phyloP scores from a whole-genome alignment of 2,329 filamentous ascomycete species.

The Ophiocordyceps robertsii region DNA sequence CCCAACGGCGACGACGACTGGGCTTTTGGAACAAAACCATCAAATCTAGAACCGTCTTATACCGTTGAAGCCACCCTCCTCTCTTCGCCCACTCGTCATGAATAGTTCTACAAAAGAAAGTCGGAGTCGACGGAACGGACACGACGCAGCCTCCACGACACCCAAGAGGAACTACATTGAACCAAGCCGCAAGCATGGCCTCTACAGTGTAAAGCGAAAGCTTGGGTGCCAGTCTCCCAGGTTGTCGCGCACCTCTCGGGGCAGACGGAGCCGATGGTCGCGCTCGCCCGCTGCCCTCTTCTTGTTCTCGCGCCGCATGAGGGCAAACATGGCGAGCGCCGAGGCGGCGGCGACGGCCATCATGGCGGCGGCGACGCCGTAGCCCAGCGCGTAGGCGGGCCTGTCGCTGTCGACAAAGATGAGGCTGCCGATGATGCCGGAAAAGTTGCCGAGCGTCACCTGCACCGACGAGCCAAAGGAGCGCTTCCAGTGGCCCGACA shows the following conservation, averaged over 20 bases:
- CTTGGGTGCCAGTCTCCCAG: slow-evolving; percentile 23
- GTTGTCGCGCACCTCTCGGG: slow-evolving; percentile 16
- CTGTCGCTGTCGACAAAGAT: slow-evolving; percentile 31
- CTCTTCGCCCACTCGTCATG: no score
- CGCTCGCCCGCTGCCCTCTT: slow-evolving; percentile 17
- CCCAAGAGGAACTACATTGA: no score
- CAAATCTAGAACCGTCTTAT: no score
- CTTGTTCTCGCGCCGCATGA: slow-evolving; percentile 20
- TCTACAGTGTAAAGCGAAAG: slow-evolving; percentile 18
- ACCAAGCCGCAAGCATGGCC: not conserved
- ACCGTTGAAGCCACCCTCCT: no score
- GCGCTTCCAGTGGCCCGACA: slow-evolving; percentile 44
- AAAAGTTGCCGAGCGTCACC: slow-evolving; percentile 32
- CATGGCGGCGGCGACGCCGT: slow-evolving; percentile 30
- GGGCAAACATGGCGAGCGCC: slow-evolving; percentile 13
- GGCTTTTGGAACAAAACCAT: no score
- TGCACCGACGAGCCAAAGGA: slow-evolving; percentile 37
- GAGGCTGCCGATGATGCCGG: slow-evolving; percentile 31
- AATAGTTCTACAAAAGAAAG: no score
- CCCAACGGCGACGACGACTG: no score
- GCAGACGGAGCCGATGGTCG: slow-evolving; percentile 13
- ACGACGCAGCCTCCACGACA: no score
- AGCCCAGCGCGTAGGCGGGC: slow-evolving; percentile 35
- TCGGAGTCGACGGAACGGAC: no score
- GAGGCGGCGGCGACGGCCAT: slow-evolving; percentile 28